Evolutionary conservation across 2,329 filamentous ascomycete genomes (phyloP), one percentile per base, ranked within the genome.

Genomic region (Chalara sp.): DNA sequence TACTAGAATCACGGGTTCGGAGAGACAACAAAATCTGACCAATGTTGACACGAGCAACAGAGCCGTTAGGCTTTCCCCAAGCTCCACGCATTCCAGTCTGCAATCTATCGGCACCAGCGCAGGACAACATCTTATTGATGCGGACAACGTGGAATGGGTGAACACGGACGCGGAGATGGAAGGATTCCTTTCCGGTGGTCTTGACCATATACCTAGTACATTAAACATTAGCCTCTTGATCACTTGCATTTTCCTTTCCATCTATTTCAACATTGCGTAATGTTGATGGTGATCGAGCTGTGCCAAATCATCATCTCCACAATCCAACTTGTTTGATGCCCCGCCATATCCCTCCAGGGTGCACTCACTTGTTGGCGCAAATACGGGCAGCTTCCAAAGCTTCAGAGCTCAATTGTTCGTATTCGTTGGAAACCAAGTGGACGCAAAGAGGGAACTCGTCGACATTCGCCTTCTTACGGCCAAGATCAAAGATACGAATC

Each of bases 101-200:
- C 76, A 99, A 83, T 87, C 93, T 90, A 97, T 99, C 93, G 86
- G 93, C 93, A 84, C 93, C 93, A 71, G 93, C 93, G 77, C 93
- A 99, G 72, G 93, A 97, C 89, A 99, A 92, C 93, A 99, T 99
- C 88, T 99, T 99, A 90, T 99, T 99, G 91, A 99, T 99, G 79
- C 93, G 93, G 83, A 99, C 87, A 78, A 99, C 93, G 83, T 99
- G 93, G 89, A 89, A 99, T 64, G 93, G 93, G 84, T 99, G 93
- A 71, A 90, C 91, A 72, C 93, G 83, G 70, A 87, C 80, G 67
- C 83, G 83, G 64, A 87, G 76, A 72, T 87, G 83, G 81, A 87
- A 87, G 70, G 75, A 73, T 69, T 87, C 83, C 79, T 87, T 87
- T 73, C 83, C 83, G 65, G 76, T 73, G 66, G 75, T 73, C 80